These are phyloP conservation scores for Madurella fahalii DNA, from an alignment of 2,329 filamentous ascomycete genomes.

Conservation along the genomic window DNA sequence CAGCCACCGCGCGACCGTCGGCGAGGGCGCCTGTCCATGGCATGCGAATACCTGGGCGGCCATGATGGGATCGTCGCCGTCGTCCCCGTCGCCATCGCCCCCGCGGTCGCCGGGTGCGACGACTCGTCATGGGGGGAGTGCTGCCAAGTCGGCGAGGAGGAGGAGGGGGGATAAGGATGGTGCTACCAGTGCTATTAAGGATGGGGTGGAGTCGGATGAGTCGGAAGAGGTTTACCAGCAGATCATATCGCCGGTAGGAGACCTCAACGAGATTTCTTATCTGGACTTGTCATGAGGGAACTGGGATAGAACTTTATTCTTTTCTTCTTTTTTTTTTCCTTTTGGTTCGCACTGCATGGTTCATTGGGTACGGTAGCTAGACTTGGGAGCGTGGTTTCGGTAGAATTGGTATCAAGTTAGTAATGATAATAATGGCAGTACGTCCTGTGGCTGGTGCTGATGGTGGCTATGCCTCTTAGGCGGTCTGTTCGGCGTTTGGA, in stretches of 20 bases:
- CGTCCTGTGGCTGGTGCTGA: no score
- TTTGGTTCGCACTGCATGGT: no score
- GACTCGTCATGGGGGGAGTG: no score
- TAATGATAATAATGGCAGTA: no score
- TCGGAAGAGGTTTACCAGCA: conserved; percentile 13
- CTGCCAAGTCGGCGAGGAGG: not conserved
- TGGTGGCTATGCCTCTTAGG: no score
- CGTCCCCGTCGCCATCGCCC: not conserved
- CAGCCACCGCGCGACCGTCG: conserved; percentile 51
- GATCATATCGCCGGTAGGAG: conserved; percentile 20
- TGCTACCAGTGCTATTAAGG: conserved; percentile 3
- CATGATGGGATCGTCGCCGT: not conserved
- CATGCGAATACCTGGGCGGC: conserved; percentile 27
- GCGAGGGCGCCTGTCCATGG: conserved; percentile 48
- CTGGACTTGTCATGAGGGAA: conserved; percentile 19
- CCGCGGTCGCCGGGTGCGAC: no score
- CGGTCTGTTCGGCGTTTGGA: no score
- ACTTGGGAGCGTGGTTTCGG: no score
- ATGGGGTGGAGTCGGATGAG: conserved; percentile 17
- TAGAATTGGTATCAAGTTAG: no score
- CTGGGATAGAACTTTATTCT: not conserved
- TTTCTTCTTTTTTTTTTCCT: no score
- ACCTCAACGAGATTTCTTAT: conserved; percentile 18
- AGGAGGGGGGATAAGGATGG: not conserved
- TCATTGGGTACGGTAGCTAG: no score